Evolutionary conservation across 495 filamentous ascomycete species (phyloP), one percentile per base, ranked within the genome.

Genomic region (Xylaria intraflava): DNA sequence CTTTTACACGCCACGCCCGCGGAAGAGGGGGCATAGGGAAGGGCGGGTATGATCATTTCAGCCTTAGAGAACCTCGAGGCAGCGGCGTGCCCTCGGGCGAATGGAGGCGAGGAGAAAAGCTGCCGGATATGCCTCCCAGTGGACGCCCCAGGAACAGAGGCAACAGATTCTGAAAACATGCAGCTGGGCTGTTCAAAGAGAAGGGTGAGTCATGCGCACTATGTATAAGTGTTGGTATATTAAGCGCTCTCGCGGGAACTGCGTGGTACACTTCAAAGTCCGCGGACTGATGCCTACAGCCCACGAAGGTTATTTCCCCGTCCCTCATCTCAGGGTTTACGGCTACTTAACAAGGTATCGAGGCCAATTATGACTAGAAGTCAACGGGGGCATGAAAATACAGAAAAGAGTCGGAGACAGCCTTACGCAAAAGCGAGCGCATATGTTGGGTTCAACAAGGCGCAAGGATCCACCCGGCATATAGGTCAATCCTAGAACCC

Each of bases 51-150:
- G 57, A 57, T 4, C 57, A 49, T 45, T 40, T 55, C 38, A 27
- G 20, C n/a, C 19, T n/a, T 19, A 22, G 52, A 9, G 64, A 58
- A 10, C 42, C 59, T 17, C 51, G 68, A 12, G 66, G 62, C 0
- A 57, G 60, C 24, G 64, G 66, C 14, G 68, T 83, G 38, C 81
- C 81, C 1, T 59, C 55, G 6, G 80, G 80, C 4, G 81, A 82
- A 60, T 83, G 80, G 80, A 74, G 80, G 62, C 71, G 80, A 53
- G 80, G 80, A 0, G 80, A 83, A 60, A 69, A 71, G 48, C 52
- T 80, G 36, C 78, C 80, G 45, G 77, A 78, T 22, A 65, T 59
- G 33, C 58, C 64, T 0, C 20, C 49, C 43, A 31, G 41, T 20
- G 60, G 49, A 23, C 55, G 62, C 40, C 46, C 59, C 23, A 67